Base-by-base conservation (phyloP, 192 early-diverging fungal genomes). In the Rhizophagus sp. region DNA sequence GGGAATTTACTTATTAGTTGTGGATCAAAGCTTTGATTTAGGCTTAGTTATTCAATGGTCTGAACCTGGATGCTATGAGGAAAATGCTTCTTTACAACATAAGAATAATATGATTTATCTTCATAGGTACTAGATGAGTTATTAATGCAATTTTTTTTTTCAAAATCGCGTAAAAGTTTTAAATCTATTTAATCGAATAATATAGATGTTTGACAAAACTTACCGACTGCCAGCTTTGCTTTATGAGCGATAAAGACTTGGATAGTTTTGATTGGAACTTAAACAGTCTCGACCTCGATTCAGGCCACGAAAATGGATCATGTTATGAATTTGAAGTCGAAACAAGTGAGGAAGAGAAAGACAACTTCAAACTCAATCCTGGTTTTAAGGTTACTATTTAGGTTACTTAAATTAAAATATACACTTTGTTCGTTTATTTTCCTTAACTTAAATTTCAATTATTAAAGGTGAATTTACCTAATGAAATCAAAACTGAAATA, bases 61-160 rank as follows among this genome's bases (percentile, higher is more conserved):
- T 36, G 78, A 79, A 57, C 10, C 2, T 7, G 78, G 68, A 24
- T 79, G 78, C 62, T 81, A 77, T 78, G 80, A 75, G 33, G 68
- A 5, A 17, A 78, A 78, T 44, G 75, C 30, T 11, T 69, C 75
- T 39, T 50, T 33, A 1, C 30, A 78, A 44, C 33, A 25, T 39
- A 76, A 78, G 34, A 81, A 78, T 57, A 81, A 81, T 71, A 68
- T 81, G 75, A 62, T 36, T 9, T 78, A 81, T 12, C 47, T 81
- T 2, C 80, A 81, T 57, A 62, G 80, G 80, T 78, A 44, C 1
- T 30, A 30, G 1, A 12, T 41, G 17, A 10, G 41, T 13, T 1
- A 7, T 8, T 27, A 2, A 34, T 17, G 2, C 62, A 39, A 10
- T 25, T 30, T 30, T 30, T 30, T n/a, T 30, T 30, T 30, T 30